phyloP scores from a whole-genome alignment of 1,139 yeast species.

The Suhomyces choctaworum region DNA sequence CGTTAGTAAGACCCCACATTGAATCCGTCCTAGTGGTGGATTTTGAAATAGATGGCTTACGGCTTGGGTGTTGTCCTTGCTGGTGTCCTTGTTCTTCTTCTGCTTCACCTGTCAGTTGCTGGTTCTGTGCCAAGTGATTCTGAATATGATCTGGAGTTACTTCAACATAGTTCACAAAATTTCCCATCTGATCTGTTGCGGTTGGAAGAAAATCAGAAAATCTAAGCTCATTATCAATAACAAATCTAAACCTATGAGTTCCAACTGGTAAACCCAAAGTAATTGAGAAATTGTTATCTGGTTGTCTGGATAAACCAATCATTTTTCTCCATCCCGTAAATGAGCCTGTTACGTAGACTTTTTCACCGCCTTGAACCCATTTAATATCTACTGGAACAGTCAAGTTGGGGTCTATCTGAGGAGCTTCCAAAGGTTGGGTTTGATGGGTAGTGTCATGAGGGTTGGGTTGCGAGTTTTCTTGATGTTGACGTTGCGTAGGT shows the following conservation, averaged over 20 bases:
- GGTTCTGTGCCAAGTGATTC: slow-evolving; percentile 23
- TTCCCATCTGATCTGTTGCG: slow-evolving; percentile 54
- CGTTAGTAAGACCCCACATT: slow-evolving; percentile 57
- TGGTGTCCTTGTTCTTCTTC: slow-evolving; percentile 13
- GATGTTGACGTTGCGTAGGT: slow-evolving; percentile 10
- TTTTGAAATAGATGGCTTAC: slow-evolving; percentile 22
- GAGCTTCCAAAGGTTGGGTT: slow-evolving; percentile 17
- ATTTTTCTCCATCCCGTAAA: slow-evolving; percentile 54
- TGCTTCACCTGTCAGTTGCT: slow-evolving; percentile 14
- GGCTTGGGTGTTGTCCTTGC: slow-evolving; percentile 11
- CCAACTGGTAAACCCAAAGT: slow-evolving; percentile 50
- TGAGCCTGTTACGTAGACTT: slow-evolving; percentile 61
- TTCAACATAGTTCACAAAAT: slow-evolving; percentile 50
- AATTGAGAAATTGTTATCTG: slow-evolving; percentile 39
- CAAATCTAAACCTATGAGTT: slow-evolving; percentile 50
- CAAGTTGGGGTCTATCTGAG: slow-evolving; percentile 12
- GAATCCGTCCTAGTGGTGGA: slow-evolving; percentile 43
- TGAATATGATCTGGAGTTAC: slow-evolving; percentile 44
- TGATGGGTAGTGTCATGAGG: slow-evolving; percentile 8
- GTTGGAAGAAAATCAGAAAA: slow-evolving; percentile 50
- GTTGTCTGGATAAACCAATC: slow-evolving; percentile 53
- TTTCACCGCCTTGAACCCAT: slow-evolving; percentile 94
- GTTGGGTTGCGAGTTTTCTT: slow-evolving; percentile 7
- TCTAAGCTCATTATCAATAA: slow-evolving; percentile 48
- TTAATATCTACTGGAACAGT: slow-evolving; percentile 71